These are phyloP conservation scores for Geotrichum ghanense DNA, from an alignment of 805 yeast genomes.

Conservation along the genomic window DNA sequence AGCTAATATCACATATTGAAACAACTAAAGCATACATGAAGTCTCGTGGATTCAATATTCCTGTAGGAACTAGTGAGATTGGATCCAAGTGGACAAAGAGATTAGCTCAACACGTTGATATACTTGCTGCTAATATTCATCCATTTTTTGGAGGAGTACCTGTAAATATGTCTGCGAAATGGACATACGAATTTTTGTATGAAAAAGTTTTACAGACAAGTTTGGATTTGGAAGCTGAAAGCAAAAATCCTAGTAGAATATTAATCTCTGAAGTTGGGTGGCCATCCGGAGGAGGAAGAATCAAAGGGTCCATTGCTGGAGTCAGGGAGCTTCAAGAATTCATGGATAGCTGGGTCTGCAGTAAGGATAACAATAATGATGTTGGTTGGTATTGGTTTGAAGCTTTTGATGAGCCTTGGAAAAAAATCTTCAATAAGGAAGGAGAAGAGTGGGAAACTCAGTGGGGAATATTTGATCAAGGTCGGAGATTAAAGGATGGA, in stretches of 20 bases:
- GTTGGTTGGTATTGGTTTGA: constrained; percentile 52
- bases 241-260: constrained; percentile 19
- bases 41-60: constrained; percentile 29
- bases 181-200: constrained; percentile 41
- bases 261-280: constrained; percentile 58
- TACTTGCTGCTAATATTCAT: constrained; percentile 53
- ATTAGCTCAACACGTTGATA: constrained; percentile 36
- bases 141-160: constrained; percentile 55
- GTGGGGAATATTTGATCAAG: constrained; percentile 52
- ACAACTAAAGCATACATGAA: constrained; percentile 30
- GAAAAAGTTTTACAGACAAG: constrained; percentile 26
- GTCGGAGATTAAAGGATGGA: constrained; percentile 34
- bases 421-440: constrained; percentile 37
- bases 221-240: background rate
- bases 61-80: constrained; percentile 53
- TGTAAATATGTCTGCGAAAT: constrained; percentile 36
- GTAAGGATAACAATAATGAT: constrained; percentile 15
- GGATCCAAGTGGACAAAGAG: constrained; percentile 35
- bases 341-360: constrained; percentile 42
- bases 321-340: constrained; percentile 34
- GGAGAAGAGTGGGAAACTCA: constrained; percentile 52
- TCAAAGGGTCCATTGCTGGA: constrained; percentile 37
- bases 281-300: constrained; percentile 54
- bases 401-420: constrained; percentile 70
- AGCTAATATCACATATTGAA: constrained; percentile 32